Percentiles rank a stretch among this genome's conserved stretches.
phyloP scores from a whole-genome alignment of 2,329 filamentous ascomycete genomes.

The Herpotrichia juniperi region DNA sequence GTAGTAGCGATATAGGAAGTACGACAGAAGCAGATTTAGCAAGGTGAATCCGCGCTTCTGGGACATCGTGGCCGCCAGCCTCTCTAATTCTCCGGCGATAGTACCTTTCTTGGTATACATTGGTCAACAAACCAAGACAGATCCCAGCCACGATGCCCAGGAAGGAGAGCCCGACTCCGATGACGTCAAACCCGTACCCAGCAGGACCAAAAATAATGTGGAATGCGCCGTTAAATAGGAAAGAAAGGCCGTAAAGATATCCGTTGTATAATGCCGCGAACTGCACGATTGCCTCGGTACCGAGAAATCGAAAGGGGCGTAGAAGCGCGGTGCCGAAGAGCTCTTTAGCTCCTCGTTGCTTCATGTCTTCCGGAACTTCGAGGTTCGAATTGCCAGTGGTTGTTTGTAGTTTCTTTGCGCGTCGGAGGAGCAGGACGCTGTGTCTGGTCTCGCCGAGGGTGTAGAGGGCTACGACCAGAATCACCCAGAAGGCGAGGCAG shows the following conservation, averaged over 20 bases:
- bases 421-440: slow-evolving; percentile 49
- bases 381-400: slow-evolving; percentile 29
- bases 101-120: slow-evolving; percentile 53
- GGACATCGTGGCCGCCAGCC: slow-evolving; percentile 41
- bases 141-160: slow-evolving; percentile 50
- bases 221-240: slow-evolving; percentile 58
- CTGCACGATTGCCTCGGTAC: slow-evolving; percentile 55
- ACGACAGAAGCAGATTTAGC: slow-evolving; percentile 49
- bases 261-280: slow-evolving; percentile 58
- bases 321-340: slow-evolving; percentile 51
- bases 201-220: slow-evolving; percentile 54
- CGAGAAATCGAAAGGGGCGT: slow-evolving; percentile 56
- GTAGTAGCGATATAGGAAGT: slow-evolving; percentile 38
- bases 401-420: slow-evolving; percentile 38
- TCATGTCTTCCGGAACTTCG: slow-evolving; percentile 46
- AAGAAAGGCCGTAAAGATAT: slow-evolving; percentile 57
- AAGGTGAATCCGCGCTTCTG: slow-evolving; percentile 51
- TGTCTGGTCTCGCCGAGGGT: slow-evolving; percentile 53
- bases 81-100: slow-evolving; percentile 45
- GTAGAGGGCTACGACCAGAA: slow-evolving; percentile 47
- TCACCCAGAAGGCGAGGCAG: slow-evolving; percentile 51
- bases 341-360: slow-evolving; percentile 45
- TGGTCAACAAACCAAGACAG: slow-evolving; percentile 50
- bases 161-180: slow-evolving; percentile 50
- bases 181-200: slow-evolving; percentile 50